Evolutionary conservation across 179 eudicot genomes (phyloP), one percentile per base, ranked within the genome.

Genomic region (Dionaea muscipula): DNA sequence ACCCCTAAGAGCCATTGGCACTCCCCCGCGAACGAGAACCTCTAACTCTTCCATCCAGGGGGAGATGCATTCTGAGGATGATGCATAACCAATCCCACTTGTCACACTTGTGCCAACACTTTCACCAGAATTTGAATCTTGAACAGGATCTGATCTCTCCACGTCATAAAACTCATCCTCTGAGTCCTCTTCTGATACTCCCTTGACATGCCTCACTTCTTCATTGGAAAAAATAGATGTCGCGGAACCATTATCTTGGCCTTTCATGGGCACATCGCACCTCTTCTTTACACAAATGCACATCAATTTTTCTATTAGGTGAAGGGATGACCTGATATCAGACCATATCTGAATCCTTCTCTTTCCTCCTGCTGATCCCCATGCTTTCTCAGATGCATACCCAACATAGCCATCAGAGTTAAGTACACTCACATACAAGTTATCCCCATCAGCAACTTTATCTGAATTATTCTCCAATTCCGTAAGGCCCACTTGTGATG

Each of bases 101-200:
- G 37, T 27, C 26, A 36, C 53, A 26, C 73, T 45, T 55, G 68
- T 59, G 56, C 56, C 57, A 43, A 57, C 60, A 71, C 59, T 69
- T 37, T 90, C 86, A 43, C 62, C 56, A 46, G 68, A 63, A 47
- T 72, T 67, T 59, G 64, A 58, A n/a, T 84, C 87, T 68, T 74
- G 91, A 68, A 56, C 68, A 53, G 81, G 71, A 62, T 86, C 91
- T 62, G 94, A 76, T 70, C 80, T 75, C 82, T 90, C 95, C 62
- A 90, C 79, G 59, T 90, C 97, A 73, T 90, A 86, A 57, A 80
- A 90, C 55, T 90, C 97, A 54, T 90, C 97, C 69, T 90, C 97
- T 13, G 97, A 90, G 67, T 90, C 97, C 57, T 86, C 97, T 64
- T 86, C 95, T 33, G 75, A 54, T 23, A 78, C 79, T 67, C 79